Conservation (phyloP, 1,284 basidiomycete genomes). For the Albatrellus sp. region DNA sequence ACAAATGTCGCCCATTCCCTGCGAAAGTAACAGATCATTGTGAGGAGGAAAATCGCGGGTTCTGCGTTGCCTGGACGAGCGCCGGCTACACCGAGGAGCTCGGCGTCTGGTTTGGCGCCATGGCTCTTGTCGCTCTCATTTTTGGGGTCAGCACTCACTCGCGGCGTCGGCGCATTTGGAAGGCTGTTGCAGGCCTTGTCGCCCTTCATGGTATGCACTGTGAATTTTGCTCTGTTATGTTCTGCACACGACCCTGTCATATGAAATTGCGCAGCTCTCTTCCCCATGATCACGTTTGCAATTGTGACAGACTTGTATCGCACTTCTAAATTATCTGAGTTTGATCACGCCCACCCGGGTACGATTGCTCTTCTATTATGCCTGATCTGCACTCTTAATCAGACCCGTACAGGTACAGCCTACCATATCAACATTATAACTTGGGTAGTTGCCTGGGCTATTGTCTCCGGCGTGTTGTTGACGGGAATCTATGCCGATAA, state of each 20-base stretch:
- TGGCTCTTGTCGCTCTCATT: constrained; percentile 44
- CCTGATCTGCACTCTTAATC: constrained; percentile 3
- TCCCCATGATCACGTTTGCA: constrained; percentile 48
- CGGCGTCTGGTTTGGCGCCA: constrained; percentile 46
- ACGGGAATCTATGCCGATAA: constrained; percentile 57
- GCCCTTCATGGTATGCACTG: constrained; percentile 39
- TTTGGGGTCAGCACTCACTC: constrained; percentile 64
- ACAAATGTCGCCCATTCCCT: constrained; percentile 56
- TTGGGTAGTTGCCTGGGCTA: constrained; percentile 45
- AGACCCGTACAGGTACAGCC: constrained; percentile 30
- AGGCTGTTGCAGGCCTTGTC: constrained; percentile 50
- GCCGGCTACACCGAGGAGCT: constrained; percentile 54
- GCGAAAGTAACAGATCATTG: constrained; percentile 45
- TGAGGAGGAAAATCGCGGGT: constrained; percentile 42
- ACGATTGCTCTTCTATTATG: constrained; percentile 12
- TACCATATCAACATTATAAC: constrained; percentile 47
- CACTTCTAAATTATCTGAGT: constrained; percentile 31
- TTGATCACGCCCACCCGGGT: constrained; percentile 51
- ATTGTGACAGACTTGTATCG: constrained; percentile 53
- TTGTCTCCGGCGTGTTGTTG: constrained; percentile 38
- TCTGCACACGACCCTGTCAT: neutral
- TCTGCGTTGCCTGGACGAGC: constrained; percentile 60
- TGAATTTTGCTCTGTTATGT: neutral
- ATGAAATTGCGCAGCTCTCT: constrained; percentile 27
- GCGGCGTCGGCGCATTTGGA: constrained; percentile 62